Evolutionary conservation across 2,329 filamentous ascomycete species (phyloP), one percentile per base, ranked within the genome.

Genomic region (Sporothrix luriei): DNA sequence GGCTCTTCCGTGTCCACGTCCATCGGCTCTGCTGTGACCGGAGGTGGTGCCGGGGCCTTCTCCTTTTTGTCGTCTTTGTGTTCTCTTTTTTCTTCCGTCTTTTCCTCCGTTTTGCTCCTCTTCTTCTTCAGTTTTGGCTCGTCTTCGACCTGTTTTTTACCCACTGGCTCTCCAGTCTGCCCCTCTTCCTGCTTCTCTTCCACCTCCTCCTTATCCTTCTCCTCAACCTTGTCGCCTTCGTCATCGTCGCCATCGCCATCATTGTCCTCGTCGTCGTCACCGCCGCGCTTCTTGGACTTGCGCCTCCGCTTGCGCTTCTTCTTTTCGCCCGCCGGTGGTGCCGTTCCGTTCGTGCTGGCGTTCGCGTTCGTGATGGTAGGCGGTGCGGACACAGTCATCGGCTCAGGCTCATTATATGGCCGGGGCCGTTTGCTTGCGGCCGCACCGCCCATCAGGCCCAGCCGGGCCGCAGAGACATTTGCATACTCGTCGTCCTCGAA

Each of bases 61-160:
- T 73, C 77, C 74, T 80, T 74, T 65, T 76, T 76, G 3, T 72
- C 70, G 59, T 75, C 73, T 73, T 80, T 75, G 61, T 76, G 76
- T 5, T 71, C 70, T 64, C 74, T 73, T 72, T 55, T 21, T 61
- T 76, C 7, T 24, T 74, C 46, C 76, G 48, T 59, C 51, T 43
- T 38, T 54, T 68, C 46, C 19, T 68, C 51, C 55, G 40, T 16
- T 2, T 49, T 49, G 48, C 48, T 40, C 26, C 40, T 40, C 11
- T 62, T 38, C 2, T 10, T 19, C 55, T 51, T 51, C 6, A 24
- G n/a, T 14, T 52, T 33, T 21, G 38, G 13, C 21, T 19, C 7
- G 26, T 48, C 62, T 5, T 67, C 26, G 26, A 46, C 24, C 16
- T 68, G 14, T 24, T 55, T 38, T 6, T 43, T 26, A 62, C 64